Base-by-base conservation (phyloP, 2,329 filamentous ascomycete species). In the Phyllosticta citrichinensis region DNA sequence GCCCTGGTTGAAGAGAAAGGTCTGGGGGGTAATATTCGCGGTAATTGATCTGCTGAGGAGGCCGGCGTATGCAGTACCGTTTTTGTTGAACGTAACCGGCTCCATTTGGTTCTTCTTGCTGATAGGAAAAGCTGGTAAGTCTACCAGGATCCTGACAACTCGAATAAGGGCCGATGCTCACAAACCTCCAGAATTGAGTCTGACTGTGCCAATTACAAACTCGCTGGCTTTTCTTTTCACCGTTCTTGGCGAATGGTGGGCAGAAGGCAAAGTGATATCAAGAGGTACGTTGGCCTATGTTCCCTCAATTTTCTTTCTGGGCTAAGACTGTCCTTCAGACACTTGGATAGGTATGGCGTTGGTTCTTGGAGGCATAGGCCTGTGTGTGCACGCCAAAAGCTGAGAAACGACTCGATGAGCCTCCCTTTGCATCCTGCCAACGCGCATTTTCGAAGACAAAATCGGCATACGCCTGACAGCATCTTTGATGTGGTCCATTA, bases 71-170 rank as follows among this genome's bases (percentile, higher is more conserved):
- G 89, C 91, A 5, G 76, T 96, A 25, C 93, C 93, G 20, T 75
- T 97, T 66, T 76, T 96, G 58, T 75, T 96, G 62, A 97, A 97
- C 72, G 76, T 97, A 58, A 96, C 93, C 2, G 93, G 93, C 30
- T 96, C 91, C 70, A 82, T 97, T 60, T 97, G 93, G 93, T 97
- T 97, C 76, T 97, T 97, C 68, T 75, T 97, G 66, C 79, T 97
- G 65, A 93, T 97, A 75, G 93, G 93, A 6, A 85, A 94, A 73
- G 92, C 92, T 68, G 91, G 91, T 95, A 75, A 67, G 87, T 81
- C 11, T 24, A 30, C 27, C 27, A 30, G 5, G 9, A 8, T 30
- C 6, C 0, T 19, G 20, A 2, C 2, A 9, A 10, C 10, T 11
- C 33, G 20, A 20, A n/a, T 35, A 57, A 54, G 20, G 12, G 51